phyloP scores from a whole-genome alignment of 305 asterid genomes.

The Caryopteris hybrid region DNA sequence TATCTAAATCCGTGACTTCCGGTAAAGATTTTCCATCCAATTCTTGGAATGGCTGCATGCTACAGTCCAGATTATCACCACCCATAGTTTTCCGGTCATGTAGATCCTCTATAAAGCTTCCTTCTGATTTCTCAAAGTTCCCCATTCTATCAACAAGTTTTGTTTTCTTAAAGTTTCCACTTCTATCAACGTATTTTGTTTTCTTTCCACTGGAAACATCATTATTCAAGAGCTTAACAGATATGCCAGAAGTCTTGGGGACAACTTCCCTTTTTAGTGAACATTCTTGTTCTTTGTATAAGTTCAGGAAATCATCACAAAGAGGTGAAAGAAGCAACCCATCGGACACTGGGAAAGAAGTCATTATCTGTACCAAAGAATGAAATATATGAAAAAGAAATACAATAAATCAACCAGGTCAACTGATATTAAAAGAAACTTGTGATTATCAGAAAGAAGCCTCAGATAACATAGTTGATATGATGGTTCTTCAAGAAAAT shows the following conservation, averaged over 20 bases:
- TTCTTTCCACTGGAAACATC: constrained; percentile 34
- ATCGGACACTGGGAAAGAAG: constrained; percentile 45
- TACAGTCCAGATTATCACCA: constrained; percentile 34
- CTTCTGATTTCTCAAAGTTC: constrained; percentile 30
- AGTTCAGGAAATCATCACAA: constrained; percentile 48
- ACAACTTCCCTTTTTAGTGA: constrained; percentile 31
- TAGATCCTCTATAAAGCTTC: constrained; percentile 24
- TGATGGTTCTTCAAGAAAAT: background rate
- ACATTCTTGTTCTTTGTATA: constrained; percentile 35
- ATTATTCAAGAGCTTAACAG: constrained; percentile 32
- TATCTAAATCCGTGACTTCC: constrained; percentile 32
- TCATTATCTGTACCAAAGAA: constrained; percentile 59
- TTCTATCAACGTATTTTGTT: constrained; percentile 33
- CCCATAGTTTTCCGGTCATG: constrained; percentile 34
- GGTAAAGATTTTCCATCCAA: constrained; percentile 28
- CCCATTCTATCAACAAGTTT: constrained; percentile 35
- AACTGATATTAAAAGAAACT: background rate
- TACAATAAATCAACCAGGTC: constrained; percentile 11
- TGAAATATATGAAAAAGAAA: constrained; percentile 2
- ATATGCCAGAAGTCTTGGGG: constrained; percentile 35
- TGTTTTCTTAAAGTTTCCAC: constrained; percentile 26
- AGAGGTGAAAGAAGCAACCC: constrained; percentile 77
- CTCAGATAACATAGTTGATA: background rate
- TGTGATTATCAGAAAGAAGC: constrained; percentile 7
- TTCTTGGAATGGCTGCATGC: constrained; percentile 28